phyloP scores from a whole-genome alignment of 352 stramenopile species.

The Phytophthora cactorum region DNA sequence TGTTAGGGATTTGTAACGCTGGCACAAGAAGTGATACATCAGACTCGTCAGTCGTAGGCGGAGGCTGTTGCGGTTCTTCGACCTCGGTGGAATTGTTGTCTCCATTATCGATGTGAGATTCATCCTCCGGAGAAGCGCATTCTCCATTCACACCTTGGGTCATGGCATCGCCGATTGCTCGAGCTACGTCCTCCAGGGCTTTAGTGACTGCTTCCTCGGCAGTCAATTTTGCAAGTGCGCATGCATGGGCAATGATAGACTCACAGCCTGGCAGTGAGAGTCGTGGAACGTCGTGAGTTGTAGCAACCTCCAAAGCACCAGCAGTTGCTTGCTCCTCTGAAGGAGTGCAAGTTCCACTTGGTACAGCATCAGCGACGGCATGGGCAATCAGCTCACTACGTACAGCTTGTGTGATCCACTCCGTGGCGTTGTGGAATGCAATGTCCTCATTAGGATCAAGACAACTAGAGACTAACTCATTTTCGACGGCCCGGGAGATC shows the following conservation, averaged over 20 bases:
- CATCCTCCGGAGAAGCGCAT: neutral
- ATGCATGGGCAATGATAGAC: neutral
- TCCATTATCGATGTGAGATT: neutral
- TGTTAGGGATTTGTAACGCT: constrained; percentile 8
- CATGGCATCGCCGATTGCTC: constrained; percentile 10
- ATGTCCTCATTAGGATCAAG: constrained; percentile 10
- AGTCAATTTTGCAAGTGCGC: constrained; percentile 18
- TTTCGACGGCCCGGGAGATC: constrained; percentile 16
- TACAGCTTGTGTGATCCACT: constrained; percentile 13
- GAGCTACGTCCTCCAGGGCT: constrained; percentile 18
- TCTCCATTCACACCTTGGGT: constrained; percentile 6
- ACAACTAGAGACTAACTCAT: constrained; percentile 13
- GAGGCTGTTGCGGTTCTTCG: neutral
- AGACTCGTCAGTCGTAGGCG: neutral
- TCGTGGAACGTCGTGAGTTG: neutral
- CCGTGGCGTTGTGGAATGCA: neutral
- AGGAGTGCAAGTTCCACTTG: neutral
- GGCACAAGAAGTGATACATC: constrained; percentile 7
- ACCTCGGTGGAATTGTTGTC: constrained; percentile 5
- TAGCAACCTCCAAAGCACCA: neutral
- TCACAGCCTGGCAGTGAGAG: neutral
- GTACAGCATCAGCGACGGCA: neutral
- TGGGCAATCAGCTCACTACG: constrained; percentile 10
- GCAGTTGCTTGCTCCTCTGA: neutral
- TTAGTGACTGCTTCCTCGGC: constrained; percentile 9